Base-by-base conservation (phyloP, 257 asterid species). In the Craterostigma plantagineum region DNA sequence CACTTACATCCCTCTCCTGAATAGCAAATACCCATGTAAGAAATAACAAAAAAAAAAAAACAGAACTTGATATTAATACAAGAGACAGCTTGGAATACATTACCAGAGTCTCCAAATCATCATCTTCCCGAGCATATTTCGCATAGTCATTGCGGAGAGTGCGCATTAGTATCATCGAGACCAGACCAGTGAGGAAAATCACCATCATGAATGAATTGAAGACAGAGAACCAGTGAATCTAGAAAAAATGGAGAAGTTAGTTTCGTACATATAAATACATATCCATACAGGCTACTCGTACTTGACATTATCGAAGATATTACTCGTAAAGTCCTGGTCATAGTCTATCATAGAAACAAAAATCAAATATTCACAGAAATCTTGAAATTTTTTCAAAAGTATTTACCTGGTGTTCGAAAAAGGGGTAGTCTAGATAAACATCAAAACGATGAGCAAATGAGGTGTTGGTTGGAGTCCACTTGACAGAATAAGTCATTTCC, bases 181-280 rank as follows among this genome's bases (percentile, higher is more conserved):
- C 97, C 73, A 87, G 54, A 14, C 97, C 97, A 48, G 95, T 81
- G 18, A 87, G 93, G 75, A 87, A 87, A 58, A 87, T 87, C 40
- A 87, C 97, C 97, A 87, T 87, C 97, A 87, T 81, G 80, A 87
- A 87, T 47, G 97, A 87, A 65, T 87, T 87, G 50, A 87, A 82
- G 39, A 87, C 80, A 41, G 97, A 87, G 65, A 87, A 87, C 95
- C 95, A 87, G 59, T 87, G 97, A 52, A 87, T 87, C 97, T 87
- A 91, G 67, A 71, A 23, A 23, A 44, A 69, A 43, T 42, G 34
- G 50, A 50, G 30, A 23, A 23, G 30, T 23, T 23, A 23, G 30
- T 23, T 23, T 23, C 2, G 6, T 23, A 23, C 30, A 6, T 6
- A 23, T 23, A 23, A 23, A 23, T 23, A 2, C 30, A 23, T 6